Evolutionary conservation across 1,139 yeast species (phyloP).

Genomic region (Pichia sp.): DNA sequence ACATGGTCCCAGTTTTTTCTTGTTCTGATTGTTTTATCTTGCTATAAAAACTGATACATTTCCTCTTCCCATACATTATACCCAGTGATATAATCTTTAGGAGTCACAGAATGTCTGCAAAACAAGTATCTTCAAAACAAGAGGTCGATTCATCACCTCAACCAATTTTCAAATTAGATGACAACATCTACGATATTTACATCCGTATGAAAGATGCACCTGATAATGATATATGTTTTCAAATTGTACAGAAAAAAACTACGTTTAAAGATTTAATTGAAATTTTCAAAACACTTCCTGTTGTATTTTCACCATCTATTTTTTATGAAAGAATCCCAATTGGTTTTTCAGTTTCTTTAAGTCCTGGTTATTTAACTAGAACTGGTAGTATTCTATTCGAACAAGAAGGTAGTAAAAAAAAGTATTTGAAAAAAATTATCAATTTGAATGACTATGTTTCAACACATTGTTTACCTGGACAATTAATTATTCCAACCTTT

Average conservation of each 20-base stretch:
- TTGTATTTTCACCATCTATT: slow-evolving; percentile 72
- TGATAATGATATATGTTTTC: slow-evolving; percentile 89
- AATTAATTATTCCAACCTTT: slow-evolving; percentile 81
- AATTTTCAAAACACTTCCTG: slow-evolving; percentile 62
- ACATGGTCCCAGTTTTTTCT: too few relatives aligned
- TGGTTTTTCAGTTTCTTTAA: slow-evolving; percentile 60
- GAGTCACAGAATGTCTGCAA: neutral
- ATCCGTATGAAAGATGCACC: slow-evolving; percentile 77
- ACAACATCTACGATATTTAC: slow-evolving; percentile 42
- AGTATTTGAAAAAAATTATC: slow-evolving; percentile 38
- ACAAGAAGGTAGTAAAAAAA: slow-evolving; percentile 44
- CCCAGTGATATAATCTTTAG: too few relatives aligned
- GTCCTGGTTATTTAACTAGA: slow-evolving; percentile 81
- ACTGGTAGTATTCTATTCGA: slow-evolving; percentile 75
- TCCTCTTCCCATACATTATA: too few relatives aligned
- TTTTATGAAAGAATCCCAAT: slow-evolving; percentile 61
- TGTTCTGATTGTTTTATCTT: too few relatives aligned
- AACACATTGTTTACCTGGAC: slow-evolving; percentile 81
- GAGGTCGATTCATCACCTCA: neutral
- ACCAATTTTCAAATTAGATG: neutral
- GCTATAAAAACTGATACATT: neutral
- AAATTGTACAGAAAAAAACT: slow-evolving; percentile 46
- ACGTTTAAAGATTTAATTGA: slow-evolving; percentile 52
- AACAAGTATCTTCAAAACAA: neutral
- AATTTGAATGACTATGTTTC: slow-evolving; percentile 40